phyloP scores from a whole-genome alignment of 257 asterid genomes.

The Capsicum pubescens region DNA sequence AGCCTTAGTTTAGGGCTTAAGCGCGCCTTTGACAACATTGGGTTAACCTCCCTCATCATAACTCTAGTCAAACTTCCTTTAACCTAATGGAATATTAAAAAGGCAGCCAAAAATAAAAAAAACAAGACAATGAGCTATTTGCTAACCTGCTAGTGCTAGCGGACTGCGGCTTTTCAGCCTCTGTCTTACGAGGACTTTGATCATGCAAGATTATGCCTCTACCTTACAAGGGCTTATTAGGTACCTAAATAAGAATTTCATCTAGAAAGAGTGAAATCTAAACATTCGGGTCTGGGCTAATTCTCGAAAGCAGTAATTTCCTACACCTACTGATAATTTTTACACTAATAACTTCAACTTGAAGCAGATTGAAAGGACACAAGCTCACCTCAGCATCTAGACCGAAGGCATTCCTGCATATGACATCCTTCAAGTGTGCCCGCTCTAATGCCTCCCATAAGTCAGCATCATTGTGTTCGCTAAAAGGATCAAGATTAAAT shows the following conservation, averaged over 20 bases:
- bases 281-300: neutral
- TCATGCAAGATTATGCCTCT: neutral
- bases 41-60: constrained; percentile 15
- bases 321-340: neutral
- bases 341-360: neutral
- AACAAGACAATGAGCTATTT: no score
- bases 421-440: constrained; percentile 79
- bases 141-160: constrained; percentile 23
- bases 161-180: constrained; percentile 21
- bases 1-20: neutral
- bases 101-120: no score
- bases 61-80: neutral
- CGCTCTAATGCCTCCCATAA: constrained; percentile 92
- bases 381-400: constrained; percentile 80
- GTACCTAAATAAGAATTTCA: constrained; percentile 17
- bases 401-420: constrained; percentile 68
- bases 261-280: neutral
- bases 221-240: neutral
- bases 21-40: neutral
- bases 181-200: neutral
- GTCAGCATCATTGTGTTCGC: constrained; percentile 77
- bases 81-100: no score
- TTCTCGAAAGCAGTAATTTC: neutral
- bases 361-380: constrained; percentile 11
- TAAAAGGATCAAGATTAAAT: constrained; percentile 88